A percentile compares a stretch with the other conserved stretches of the same genome.
phyloP scores from a whole-genome alignment of 306 rosid genomes.

The Prunus mume region DNA sequence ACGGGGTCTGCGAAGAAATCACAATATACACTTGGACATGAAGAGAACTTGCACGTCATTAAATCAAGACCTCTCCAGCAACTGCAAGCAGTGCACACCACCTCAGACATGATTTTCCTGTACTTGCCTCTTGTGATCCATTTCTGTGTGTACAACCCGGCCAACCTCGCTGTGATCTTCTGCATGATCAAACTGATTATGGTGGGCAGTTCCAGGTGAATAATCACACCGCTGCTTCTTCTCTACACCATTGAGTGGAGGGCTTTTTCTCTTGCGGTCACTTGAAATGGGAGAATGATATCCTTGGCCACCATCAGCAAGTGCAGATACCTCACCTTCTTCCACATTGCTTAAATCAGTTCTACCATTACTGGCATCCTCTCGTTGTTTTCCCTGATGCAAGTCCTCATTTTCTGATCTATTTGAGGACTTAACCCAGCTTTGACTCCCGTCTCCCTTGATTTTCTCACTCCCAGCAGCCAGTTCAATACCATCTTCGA shows the following conservation, averaged over 20 bases:
- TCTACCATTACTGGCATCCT: conserved; percentile 44
- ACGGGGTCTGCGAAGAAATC: not conserved
- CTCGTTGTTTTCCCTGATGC: conserved; percentile 52
- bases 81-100: not conserved
- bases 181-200: conserved; percentile 36
- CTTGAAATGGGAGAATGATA: conserved; percentile 51
- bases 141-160: conserved; percentile 51
- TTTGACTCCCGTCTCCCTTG: conserved; percentile 67
- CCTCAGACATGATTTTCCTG: conserved; percentile 66
- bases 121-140: conserved; percentile 60
- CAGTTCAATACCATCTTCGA: conserved; percentile 91
- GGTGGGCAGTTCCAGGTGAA: conserved; percentile 45
- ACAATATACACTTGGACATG: not conserved
- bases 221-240: conserved; percentile 57
- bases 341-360: conserved; percentile 58
- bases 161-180: conserved; percentile 46
- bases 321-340: conserved; percentile 75
- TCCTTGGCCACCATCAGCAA: conserved; percentile 41
- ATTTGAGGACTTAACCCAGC: conserved; percentile 59
- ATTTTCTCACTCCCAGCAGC: conserved; percentile 67
- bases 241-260: conserved; percentile 46
- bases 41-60: not conserved
- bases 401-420: conserved; percentile 49
- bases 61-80: not conserved
- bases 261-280: conserved; percentile 71